Conservation (phyloP, 2,329 filamentous ascomycete species). For the Sporothrix variecibatus region DNA sequence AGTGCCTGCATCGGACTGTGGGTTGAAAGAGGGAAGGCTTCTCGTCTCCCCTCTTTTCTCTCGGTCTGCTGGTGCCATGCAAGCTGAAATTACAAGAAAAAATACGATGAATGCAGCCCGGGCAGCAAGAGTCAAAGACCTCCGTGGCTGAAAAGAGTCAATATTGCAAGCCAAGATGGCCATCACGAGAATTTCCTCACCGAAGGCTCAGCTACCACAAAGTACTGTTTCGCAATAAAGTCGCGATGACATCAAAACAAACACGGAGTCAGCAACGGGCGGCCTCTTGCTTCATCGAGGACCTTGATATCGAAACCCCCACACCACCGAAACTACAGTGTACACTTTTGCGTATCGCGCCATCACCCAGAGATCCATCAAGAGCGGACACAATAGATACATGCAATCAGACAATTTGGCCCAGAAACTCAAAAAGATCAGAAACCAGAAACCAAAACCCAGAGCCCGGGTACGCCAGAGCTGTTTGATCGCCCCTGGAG, state of each 20-base stretch:
- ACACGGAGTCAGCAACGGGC: not conserved
- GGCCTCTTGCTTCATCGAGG: not conserved
- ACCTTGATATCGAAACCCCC: not conserved
- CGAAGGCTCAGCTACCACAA: not conserved
- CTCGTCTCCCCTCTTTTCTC: not conserved
- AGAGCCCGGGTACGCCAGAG: slow-evolving; percentile 3
- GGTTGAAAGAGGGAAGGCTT: not conserved
- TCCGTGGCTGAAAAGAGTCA: not conserved
- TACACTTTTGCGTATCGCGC: not conserved
- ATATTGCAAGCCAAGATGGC: not conserved
- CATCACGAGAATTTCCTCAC: not conserved
- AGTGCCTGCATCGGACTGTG: not conserved
- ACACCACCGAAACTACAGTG: not conserved
- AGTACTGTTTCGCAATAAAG: not conserved
- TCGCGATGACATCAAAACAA: not conserved
- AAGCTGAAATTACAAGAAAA: not conserved
- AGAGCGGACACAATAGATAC: not conserved
- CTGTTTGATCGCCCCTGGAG: slow-evolving; percentile 16
- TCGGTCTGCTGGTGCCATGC: not conserved
- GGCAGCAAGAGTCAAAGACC: not conserved
- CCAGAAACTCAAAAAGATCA: not conserved
- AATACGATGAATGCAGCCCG: not conserved
- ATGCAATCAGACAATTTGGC: not conserved
- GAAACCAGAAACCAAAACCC: not conserved
- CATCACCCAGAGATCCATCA: slow-evolving; percentile 2